Evolutionary conservation across 1,284 basidiomycete genomes (phyloP), one percentile per base, ranked within the genome.

Genomic region (Ceratobasidium papillatum): DNA sequence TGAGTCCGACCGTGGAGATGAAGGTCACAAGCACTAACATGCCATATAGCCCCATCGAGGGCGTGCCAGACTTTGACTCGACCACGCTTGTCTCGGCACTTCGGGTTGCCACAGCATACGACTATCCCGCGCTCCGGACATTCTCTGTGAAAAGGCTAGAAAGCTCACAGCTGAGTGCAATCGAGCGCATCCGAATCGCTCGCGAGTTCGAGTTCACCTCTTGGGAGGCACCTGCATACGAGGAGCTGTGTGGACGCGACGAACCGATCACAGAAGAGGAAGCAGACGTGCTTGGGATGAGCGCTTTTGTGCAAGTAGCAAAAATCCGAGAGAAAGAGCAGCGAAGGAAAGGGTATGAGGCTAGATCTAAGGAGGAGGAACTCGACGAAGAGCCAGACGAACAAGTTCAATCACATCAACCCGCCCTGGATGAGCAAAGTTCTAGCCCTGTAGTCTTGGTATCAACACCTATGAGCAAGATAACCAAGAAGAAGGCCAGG

Each of bases 141-240:
- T 81, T 83, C 9, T 83, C 88, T 4, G 77, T 83, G 34, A 80
- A 84, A 75, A 85, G 86, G 7, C 79, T 89, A 54, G 84, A 72
- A 49, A 49, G 34, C 27, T 22, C 30, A 8, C 14, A n/a, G 19
- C 45, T 62, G 12, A 25, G n/a, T 34, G 56, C 56, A 2, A 43
- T 62, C 22, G 47, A 63, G 19, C 61, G 58, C 17, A 69, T 76
- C 41, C 34, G 32, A 3, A 0, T 76, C 27, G 65, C 75, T 14
- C 25, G 63, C 32, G 41, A 64, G 27, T 76, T 68, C 36, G 25
- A 25, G 4, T 34, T 76, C 19, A 25, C 43, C 27, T 38, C 65
- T 11, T 76, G 75, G 75, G 56, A 74, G 36, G 47, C 52, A 17
- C 65, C 73, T 27, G 73, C 75, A 3, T 74, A 64, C 41, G 30